Conservation (phyloP, 2,329 filamentous ascomycete species). For the Cercospora beticola region DNA sequence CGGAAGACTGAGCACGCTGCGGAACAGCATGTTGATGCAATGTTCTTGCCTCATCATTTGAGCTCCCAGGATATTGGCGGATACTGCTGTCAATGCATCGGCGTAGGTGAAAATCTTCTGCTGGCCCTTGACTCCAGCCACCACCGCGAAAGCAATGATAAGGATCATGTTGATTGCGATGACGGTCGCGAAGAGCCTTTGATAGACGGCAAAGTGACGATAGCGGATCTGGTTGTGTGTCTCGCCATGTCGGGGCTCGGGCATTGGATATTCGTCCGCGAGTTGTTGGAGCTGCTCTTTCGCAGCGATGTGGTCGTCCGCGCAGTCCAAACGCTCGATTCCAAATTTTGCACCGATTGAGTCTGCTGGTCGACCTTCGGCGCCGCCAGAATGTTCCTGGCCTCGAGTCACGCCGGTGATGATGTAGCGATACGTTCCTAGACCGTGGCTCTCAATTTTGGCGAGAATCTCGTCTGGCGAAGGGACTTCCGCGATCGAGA, state of each 20-base stretch:
- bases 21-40: slow-evolving; percentile 43
- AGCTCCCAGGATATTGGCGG: slow-evolving; percentile 38
- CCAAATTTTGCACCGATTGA: not conserved
- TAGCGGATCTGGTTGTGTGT: slow-evolving; percentile 30
- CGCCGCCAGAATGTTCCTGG: not conserved
- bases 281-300: slow-evolving; percentile 28
- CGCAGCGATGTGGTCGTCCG: slow-evolving; percentile 26
- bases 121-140: not conserved
- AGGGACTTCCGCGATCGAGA: slow-evolving; percentile 11
- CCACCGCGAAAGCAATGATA: slow-evolving; percentile 15
- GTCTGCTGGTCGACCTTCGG: not conserved
- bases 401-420: not conserved
- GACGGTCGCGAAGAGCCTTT: slow-evolving; percentile 34
- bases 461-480: slow-evolving; percentile 1
- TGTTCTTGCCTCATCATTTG: slow-evolving; percentile 44
- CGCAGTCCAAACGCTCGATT: slow-evolving; percentile 7
- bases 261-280: slow-evolving; percentile 26
- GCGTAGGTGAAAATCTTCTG: slow-evolving; percentile 24
- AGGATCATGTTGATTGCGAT: slow-evolving; percentile 33
- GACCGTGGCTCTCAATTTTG: slow-evolving; percentile 8
- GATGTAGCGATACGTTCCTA: slow-evolving; percentile 9
- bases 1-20: slow-evolving; percentile 36
- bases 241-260: slow-evolving; percentile 18
- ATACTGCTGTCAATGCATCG: slow-evolving; percentile 37
- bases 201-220: slow-evolving; percentile 37